Base-by-base conservation (phyloP, 1,139 yeast genomes). In the Geotrichum cucujoidarum region DNA sequence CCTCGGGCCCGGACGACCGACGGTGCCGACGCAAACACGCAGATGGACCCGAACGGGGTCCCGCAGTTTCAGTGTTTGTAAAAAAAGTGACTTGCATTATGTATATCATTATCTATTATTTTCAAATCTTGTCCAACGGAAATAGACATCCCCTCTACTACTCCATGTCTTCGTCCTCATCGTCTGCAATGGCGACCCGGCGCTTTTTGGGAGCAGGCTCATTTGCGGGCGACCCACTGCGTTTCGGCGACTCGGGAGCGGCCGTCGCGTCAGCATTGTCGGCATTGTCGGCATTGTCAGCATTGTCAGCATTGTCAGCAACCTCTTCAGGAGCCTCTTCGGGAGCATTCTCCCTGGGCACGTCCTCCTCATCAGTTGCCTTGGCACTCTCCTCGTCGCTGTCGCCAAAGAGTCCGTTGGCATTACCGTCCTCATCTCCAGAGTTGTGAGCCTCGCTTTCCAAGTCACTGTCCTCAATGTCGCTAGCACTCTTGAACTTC, bases 401-500 rank as follows among this genome's bases (percentile, higher is more conserved):
- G 21, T 52, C 56, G 6, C 50, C 42, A 35, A 51, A 50, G 14
- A 51, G 43, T n/a, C 44, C 49, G 18, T 41, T 40, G 21, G 17
- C 40, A 11, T 37, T 37, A 16, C 38, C 34, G 8, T n/a, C 39
- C 18, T 31, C 39, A 24, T 24, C 27, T 6, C 27, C 27, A 10
- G 6, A 6, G 27, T 6, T 10, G 27, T 24, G 8, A 10, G 27
- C 27, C 16, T 44, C 50, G 29, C 53, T 50, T n/a, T 51, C 55
- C n/a, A 47, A 44, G 13, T 56, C 60, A 30, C 50, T 53, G 10
- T 56, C 53, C 18, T 52, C 54, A 40, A 45, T 50, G 22, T 50
- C 53, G 11, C 51, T 45, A 17, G 52, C 54, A 46, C 62, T 59
- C 54, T 58, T 57, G 45, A 51, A 54, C 51, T 55, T 57, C 50